Evolutionary conservation across 2,329 filamentous ascomycete species (phyloP), one percentile per base, ranked within the genome.

Genomic region (Botryosphaeria dothidea): DNA sequence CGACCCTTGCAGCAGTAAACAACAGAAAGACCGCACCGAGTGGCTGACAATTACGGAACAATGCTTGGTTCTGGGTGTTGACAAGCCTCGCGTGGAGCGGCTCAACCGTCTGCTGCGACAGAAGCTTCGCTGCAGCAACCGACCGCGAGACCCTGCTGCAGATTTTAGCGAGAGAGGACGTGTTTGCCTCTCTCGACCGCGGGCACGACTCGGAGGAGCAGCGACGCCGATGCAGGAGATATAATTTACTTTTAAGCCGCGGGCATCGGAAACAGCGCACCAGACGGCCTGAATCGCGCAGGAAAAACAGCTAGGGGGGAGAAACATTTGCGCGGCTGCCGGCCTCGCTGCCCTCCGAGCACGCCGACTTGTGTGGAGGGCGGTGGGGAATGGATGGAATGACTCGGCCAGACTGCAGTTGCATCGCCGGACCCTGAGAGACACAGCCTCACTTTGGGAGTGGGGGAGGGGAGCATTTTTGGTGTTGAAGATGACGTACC

Each of bases 401-500:
- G 54, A 57, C 54, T 43, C 54, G 36, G 23, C 15, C 13, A 36
- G 54, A 11, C 36, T 15, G 5, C 54, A 41, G 43, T 57, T 57
- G 54, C 36, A 13, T 21, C 49, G 15, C 36, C 36, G 36, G 54
- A 57, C 54, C 54, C 54, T 57, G 54, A 57, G 36, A 9, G 23
- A 21, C 36, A 29, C 36, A 43, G 54, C 54, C 54, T 57, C 54
- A 57, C 23, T 57, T 57, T 57, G 54, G 13, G 36, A 45, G 36
- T 29, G 54, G 54, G 54, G 36, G 38, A 19, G 54, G 54, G 8
- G 3, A 21, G 6, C 23, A 3, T 57, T 31, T 23, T 45, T 57
- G 54, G 38, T 45, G 54, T 45, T 57, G 36, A 57, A 57, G 36
- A 41, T 57, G 54, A 57, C 54, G 54, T 57, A 57, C 17, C 54